Evolutionary conservation across 2,329 filamentous ascomycete species (phyloP).

Genomic region (Ascochyta fabae): DNA sequence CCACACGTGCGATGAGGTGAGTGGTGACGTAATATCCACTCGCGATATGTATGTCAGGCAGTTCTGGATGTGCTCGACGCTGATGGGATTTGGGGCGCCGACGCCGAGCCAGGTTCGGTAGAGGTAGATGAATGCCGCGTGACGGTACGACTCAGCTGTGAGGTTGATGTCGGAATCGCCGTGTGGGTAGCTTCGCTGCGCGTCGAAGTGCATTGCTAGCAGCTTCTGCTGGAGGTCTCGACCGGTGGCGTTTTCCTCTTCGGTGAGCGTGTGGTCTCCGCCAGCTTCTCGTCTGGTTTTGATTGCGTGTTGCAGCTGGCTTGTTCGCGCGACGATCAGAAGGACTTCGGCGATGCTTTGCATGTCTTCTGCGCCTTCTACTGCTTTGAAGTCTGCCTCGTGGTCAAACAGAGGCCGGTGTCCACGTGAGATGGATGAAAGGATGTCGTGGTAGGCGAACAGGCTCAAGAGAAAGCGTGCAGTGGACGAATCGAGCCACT

Average conservation of each 20-base stretch:
- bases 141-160: constrained; percentile 40
- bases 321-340: constrained; percentile 36
- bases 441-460: constrained; percentile 43
- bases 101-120: constrained; percentile 43
- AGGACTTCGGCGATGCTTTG: constrained; percentile 35
- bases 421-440: constrained; percentile 39
- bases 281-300: constrained; percentile 19
- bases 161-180: constrained; percentile 22
- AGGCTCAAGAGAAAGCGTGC: constrained; percentile 38
- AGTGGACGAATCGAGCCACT: constrained; percentile 26
- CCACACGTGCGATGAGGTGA: constrained; percentile 41
- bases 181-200: constrained; percentile 7
- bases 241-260: constrained; percentile 28
- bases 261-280: constrained; percentile 17
- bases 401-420: constrained; percentile 34
- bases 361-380: constrained; percentile 34
- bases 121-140: constrained; percentile 44
- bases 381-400: constrained; percentile 24
- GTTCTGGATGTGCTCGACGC: constrained; percentile 34
- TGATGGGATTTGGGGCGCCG: constrained; percentile 40
- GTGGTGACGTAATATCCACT: constrained; percentile 28
- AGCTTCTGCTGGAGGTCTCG: constrained; percentile 28
- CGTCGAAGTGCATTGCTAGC: constrained; percentile 24
- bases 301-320: constrained; percentile 31
- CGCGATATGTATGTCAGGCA: constrained; percentile 29